Percentiles rank a stretch among this genome's conserved stretches.
Conservation (phyloP, 352 stramenopile genomes). For the Halophytophthora polymorphica region DNA sequence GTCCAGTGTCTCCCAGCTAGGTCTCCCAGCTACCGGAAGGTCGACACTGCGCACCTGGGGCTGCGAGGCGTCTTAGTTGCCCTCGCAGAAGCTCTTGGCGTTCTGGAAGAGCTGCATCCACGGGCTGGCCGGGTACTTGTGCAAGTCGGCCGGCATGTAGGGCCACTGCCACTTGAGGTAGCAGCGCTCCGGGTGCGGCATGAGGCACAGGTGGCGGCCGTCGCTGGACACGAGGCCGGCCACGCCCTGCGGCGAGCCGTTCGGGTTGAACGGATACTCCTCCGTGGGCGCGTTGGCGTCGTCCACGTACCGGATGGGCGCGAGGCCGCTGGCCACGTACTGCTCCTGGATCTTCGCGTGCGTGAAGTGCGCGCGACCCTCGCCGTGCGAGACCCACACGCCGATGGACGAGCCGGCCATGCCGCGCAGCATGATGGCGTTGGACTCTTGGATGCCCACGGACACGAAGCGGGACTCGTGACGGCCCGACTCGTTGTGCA, state of each 20-base stretch:
- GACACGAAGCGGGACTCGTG: slow-evolving; percentile 98
- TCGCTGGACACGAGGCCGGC: slow-evolving; percentile 96
- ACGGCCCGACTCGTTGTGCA: slow-evolving; percentile 96
- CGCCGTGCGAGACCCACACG: slow-evolving; percentile 96
- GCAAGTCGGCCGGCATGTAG: slow-evolving; percentile 89
- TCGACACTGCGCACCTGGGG: too few species aligned
- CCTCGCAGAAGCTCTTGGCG: slow-evolving; percentile 95
- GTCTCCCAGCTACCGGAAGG: too few species aligned
- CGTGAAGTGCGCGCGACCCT: slow-evolving; percentile 96
- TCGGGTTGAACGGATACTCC: slow-evolving; percentile 99
- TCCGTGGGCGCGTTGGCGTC: slow-evolving; percentile 93
- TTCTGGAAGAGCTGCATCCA: slow-evolving; percentile 99
- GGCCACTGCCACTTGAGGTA: slow-evolving; percentile 99
- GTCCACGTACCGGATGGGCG: slow-evolving; percentile 96
- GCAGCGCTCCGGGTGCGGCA: slow-evolving; percentile 98
- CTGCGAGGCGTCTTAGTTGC: slow-evolving; percentile 38
- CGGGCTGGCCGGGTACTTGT: slow-evolving; percentile 79
- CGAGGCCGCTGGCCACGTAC: slow-evolving; percentile 90
- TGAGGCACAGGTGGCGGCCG: slow-evolving; percentile 98
- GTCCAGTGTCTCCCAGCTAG: too few species aligned
- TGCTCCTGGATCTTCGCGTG: slow-evolving; percentile 87
- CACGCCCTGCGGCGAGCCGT: slow-evolving; percentile 96
- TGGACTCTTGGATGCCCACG: slow-evolving; percentile 94
- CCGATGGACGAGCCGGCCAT: slow-evolving; percentile 97
- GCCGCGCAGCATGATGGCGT: slow-evolving; percentile 96